These are phyloP conservation scores for Coniochaeta sp. DNA, from an alignment of 2,329 filamentous ascomycete genomes.

Conservation along the genomic window DNA sequence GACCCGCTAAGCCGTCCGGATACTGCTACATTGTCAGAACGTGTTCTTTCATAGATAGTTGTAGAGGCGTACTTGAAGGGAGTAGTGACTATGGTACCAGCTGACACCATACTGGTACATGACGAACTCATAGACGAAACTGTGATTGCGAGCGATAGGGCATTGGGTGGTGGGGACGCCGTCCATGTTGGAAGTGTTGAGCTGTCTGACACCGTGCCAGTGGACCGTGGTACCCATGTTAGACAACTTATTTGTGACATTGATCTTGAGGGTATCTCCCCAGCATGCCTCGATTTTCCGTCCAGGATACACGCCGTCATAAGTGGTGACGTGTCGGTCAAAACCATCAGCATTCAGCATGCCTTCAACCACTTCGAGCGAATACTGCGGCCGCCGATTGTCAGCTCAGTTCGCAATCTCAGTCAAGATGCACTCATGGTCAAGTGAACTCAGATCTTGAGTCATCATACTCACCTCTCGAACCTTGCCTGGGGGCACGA, in stretches of 20 bases:
- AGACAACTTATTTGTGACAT: slow-evolving; percentile 15
- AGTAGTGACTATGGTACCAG: slow-evolving; percentile 31
- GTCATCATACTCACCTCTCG: slow-evolving; percentile 1
- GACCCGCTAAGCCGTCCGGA: slow-evolving; percentile 55
- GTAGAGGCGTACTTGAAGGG: slow-evolving; percentile 23
- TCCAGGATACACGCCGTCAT: slow-evolving; percentile 17
- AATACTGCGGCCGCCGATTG: background rate
- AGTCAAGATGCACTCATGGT: background rate
- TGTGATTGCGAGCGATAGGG: slow-evolving; percentile 40
- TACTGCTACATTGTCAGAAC: slow-evolving; percentile 32
- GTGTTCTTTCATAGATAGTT: background rate
- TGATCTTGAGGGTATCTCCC: slow-evolving; percentile 19
- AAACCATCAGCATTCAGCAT: background rate
- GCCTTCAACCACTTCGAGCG: slow-evolving; percentile 2
- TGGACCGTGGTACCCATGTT: slow-evolving; percentile 23
- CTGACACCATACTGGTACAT: slow-evolving; percentile 27
- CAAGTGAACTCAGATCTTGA: background rate
- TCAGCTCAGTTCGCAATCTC: background rate
- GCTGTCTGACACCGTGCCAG: slow-evolving; percentile 26
- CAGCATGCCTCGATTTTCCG: slow-evolving; percentile 19
- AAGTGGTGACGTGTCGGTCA: slow-evolving; percentile 1
- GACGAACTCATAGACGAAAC: slow-evolving; percentile 24
- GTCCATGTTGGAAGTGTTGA: slow-evolving; percentile 21
- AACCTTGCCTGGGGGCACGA: slow-evolving; percentile 1
- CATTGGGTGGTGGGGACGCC: slow-evolving; percentile 37